Conservation (phyloP, 2,329 filamentous ascomycete genomes). For the Epichloe bromicola region DNA sequence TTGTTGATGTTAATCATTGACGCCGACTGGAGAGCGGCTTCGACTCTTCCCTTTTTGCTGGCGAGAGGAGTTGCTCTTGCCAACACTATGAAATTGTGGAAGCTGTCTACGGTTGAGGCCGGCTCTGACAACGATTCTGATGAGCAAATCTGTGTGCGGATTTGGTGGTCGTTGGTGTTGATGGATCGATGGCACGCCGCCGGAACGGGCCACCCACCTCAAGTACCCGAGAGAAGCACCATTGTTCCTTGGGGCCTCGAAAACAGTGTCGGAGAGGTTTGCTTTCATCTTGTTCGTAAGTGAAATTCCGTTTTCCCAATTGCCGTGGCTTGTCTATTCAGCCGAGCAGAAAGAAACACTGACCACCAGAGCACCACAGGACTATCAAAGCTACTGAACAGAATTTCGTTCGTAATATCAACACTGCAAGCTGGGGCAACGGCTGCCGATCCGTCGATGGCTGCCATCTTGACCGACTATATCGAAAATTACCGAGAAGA, state of each 20-base stretch:
- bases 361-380: constrained; percentile 21
- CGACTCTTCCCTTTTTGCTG: constrained; percentile 37
- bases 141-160: constrained; percentile 46
- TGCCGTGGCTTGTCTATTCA: neutral
- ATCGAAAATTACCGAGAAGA: constrained; percentile 52
- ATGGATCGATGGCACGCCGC: constrained; percentile 63
- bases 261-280: constrained; percentile 45
- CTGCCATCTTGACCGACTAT: constrained; percentile 23
- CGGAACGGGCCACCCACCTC: constrained; percentile 47
- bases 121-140: constrained; percentile 45
- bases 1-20: constrained; percentile 54
- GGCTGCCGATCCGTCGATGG: constrained; percentile 21
- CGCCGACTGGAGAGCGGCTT: constrained; percentile 40
- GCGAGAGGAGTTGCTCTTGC: constrained; percentile 52
- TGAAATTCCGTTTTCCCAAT: neutral
- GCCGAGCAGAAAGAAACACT: neutral
- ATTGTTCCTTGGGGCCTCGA: constrained; percentile 48
- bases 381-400: constrained; percentile 41
- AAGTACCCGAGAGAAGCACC: constrained; percentile 49
- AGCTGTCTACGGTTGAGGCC: constrained; percentile 26
- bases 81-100: constrained; percentile 49
- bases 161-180: constrained; percentile 61
- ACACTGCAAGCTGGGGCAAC: constrained; percentile 21
- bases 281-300: constrained; percentile 54
- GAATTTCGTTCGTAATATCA: constrained; percentile 25